Evolutionary conservation across 75 land plant genomes (phyloP), one percentile per base, ranked within the genome.

Genomic region (Sequoiadendron giganteum): DNA sequence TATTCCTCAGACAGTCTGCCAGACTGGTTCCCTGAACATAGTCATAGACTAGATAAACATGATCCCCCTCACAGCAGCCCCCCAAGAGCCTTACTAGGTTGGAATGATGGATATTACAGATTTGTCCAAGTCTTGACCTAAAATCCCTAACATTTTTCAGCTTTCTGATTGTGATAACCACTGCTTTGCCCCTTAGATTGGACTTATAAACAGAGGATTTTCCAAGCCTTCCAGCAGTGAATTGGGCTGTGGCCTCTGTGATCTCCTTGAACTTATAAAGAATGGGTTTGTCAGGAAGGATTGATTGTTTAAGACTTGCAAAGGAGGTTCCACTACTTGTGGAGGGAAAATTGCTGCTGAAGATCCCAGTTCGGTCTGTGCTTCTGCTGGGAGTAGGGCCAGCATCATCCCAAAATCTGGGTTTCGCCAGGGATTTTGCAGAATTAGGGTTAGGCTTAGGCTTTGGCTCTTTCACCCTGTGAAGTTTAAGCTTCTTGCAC

Each of bases 21-120:
- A 96, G 93, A 73, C 75, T 90, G 14, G 90, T 91, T n/a, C 96
- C 97, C 10, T 65, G 30, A 40, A 90, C 91, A 86, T 85, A 90
- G 43, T 96, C 97, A 83, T 96, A 95, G 39, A 91, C 93, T 21
- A 95, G 87, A 86, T 93, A 94, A 42, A 94, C 70, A 72, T 82
- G 86, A 45, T 89, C 91, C 34, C 91, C 91, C 32, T 91, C 91
- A 32, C 86, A n/a, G 54, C 91, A 92, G 25, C 91, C 95, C 14
- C 97, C 97, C 81, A 90, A 85, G 45, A 94, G 91, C 85, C 87
- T 89, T 78, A 91, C 82, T 52, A 96, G 16, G 83, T 89, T 90
- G 56, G 81, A 43, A 52, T 96, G 97, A 84, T 96, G 95, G 77
- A 91, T 85, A 42, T 65, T 54, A 86, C 92, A 89, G 87, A 95